Conservation (phyloP, 768 basidiomycete genomes). For the Agrocybe praecox region DNA sequence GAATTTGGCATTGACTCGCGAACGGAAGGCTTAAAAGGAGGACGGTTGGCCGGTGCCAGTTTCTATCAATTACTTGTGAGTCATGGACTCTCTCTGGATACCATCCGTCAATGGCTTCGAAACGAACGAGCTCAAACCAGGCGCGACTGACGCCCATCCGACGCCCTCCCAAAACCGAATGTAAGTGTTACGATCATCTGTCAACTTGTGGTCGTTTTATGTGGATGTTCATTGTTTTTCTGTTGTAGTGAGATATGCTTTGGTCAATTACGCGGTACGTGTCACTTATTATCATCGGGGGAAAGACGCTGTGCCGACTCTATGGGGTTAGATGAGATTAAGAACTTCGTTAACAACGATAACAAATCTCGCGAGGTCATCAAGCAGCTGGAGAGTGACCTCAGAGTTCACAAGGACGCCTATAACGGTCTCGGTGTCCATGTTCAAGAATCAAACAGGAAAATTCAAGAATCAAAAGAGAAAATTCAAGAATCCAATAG, state of each 20-base stretch:
- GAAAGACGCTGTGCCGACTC: background rate
- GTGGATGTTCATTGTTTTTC: background rate
- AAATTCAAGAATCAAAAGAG: constrained; percentile 26
- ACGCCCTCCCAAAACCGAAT: constrained; percentile 4
- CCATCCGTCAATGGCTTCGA: constrained; percentile 13
- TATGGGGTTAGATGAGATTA: constrained; percentile 37
- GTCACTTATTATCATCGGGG: background rate
- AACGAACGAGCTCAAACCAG: constrained; percentile 3
- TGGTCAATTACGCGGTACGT: constrained; percentile 39
- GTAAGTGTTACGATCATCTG: constrained; percentile 5
- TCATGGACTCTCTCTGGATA: background rate
- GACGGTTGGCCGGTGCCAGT: background rate
- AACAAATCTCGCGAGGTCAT: constrained; percentile 29
- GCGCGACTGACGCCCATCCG: constrained; percentile 1
- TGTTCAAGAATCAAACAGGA: too few species aligned
- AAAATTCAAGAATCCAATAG: constrained; percentile 37
- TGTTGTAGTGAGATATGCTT: constrained; percentile 27
- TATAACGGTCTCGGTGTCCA: constrained; percentile 39
- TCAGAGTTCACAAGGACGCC: constrained; percentile 44
- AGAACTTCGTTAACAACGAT: constrained; percentile 35
- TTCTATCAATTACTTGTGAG: background rate
- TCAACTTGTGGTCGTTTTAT: background rate
- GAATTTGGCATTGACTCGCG: background rate
- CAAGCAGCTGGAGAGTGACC: constrained; percentile 39
- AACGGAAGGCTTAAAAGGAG: background rate